phyloP scores from a whole-genome alignment of 257 asterid genomes.

The Penstemon newberryi region DNA sequence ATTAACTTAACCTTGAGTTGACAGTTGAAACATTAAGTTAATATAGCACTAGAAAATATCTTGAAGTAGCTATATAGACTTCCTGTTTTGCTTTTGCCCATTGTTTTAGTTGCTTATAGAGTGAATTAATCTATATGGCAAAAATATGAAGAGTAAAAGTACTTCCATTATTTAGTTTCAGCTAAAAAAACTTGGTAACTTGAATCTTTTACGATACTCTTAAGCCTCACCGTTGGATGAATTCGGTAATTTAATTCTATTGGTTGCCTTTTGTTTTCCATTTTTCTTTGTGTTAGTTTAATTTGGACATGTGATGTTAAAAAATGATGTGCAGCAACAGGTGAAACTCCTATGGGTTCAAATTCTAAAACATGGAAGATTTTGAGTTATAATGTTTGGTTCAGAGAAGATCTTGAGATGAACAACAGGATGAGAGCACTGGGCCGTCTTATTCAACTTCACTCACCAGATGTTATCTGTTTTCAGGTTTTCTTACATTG shows the following conservation, averaged over 20 bases:
- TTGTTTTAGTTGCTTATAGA: not conserved
- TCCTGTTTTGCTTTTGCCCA: not conserved
- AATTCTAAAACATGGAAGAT: conserved; percentile 55
- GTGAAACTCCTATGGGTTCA: conserved; percentile 31
- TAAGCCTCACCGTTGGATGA: not conserved
- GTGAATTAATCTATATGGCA: not conserved
- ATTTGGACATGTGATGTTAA: conserved; percentile 21
- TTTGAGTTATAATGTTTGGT: conserved; percentile 90
- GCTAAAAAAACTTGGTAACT: not conserved
- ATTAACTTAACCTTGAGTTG: not conserved
- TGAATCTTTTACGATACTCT: not conserved
- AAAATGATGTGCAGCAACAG: conserved; percentile 31
- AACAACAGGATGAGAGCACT: conserved; percentile 71
- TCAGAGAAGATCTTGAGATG: conserved; percentile 80
- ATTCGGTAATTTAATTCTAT: not conserved
- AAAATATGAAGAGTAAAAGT: not conserved
- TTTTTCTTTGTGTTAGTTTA: conserved; percentile 7
- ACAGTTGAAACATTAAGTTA: not conserved
- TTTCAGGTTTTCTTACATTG: conserved; percentile 65
- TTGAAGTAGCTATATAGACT: not conserved
- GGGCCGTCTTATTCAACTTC: conserved; percentile 70
- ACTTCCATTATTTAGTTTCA: not conserved
- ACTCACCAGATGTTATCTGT: conserved; percentile 83
- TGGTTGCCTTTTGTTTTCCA: not conserved
- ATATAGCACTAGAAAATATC: not conserved